Base-by-base conservation (phyloP, 352 stramenopile genomes). In the Phytophthora pinifolia region DNA sequence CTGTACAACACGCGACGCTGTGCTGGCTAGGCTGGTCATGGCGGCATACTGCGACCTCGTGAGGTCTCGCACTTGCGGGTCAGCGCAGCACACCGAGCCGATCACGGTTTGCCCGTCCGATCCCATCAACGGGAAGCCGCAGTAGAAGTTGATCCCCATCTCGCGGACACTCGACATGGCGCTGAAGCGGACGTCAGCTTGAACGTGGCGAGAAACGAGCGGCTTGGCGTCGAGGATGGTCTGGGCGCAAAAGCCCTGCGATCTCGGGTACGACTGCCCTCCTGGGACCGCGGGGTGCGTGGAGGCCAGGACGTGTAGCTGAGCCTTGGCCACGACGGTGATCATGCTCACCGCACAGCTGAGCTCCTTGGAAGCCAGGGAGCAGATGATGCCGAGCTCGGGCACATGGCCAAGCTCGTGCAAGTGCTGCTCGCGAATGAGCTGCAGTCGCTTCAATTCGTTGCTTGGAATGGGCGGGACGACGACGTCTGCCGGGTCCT, bases 141-240 rank as follows among this genome's bases (percentile, higher is more conserved):
- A 89, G 76, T 92, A 89, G 60, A 88, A 92, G 52, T 75, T 80
- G 29, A 74, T 67, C 9, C 65, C 62, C 29, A 81, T 67, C 46
- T 63, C 57, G 25, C 59, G 54, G 37, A 87, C 70, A n/a, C 46
- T 67, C 2, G 47, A 53, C 50, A 79, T 74, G 51, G 70, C 51
- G 43, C 67, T 74, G 49, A 92, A 92, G 22, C 82, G 82, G 27
- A 89, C 69, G 47, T 92, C 82, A 5, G 81, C 72, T 34, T 84
- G 70, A 4, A 79, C 65, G 46, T 88, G 73, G 6, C 66, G 72
- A 62, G 83, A 74, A 27, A 91, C 67, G 4, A 92, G 63, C 4
- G 81, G 78, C 56, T 86, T 74, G 22, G 62, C 17, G 38, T 72
- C 69, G 54, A 92, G 66, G 45, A 92, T 80, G 25, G 62, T 76